Percentiles rank a stretch among this genome's conserved stretches.
Conservation (phyloP, 2,329 filamentous ascomycete species). For the Pezicula carpinea region DNA sequence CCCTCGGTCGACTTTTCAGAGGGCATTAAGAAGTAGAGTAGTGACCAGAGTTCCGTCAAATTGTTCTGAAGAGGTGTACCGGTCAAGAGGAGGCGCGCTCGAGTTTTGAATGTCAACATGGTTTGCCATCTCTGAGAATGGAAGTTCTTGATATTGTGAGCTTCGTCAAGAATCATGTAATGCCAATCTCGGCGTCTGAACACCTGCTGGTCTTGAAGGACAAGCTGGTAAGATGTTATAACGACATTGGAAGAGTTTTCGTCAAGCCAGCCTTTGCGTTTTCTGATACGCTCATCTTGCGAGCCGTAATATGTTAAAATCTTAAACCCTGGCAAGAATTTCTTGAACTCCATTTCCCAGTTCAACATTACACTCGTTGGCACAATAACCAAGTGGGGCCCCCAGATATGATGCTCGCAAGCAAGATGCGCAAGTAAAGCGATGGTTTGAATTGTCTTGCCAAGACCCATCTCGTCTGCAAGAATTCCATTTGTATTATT, state of each 20-base stretch:
- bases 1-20: conserved; percentile 70
- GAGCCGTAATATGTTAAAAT: conserved; percentile 96
- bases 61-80: conserved; percentile 97
- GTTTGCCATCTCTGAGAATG: conserved; percentile 97
- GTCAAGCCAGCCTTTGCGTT: conserved; percentile 89
- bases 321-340: conserved; percentile 97
- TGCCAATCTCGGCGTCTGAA: conserved; percentile 94
- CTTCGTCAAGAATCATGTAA: conserved; percentile 96
- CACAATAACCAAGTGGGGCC: conserved; percentile 91
- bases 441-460: conserved; percentile 98
- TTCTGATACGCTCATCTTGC: conserved; percentile 85
- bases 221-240: conserved; percentile 96
- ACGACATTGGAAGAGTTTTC: conserved; percentile 95
- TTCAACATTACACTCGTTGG: conserved; percentile 98
- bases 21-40: conserved; percentile 95
- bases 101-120: conserved; percentile 87
- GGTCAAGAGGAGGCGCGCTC: conserved; percentile 79
- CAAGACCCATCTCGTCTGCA: conserved; percentile 96
- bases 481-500: conserved; percentile 94
- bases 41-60: conserved; percentile 91
- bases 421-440: conserved; percentile 88
- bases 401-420: conserved; percentile 87
- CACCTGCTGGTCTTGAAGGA: conserved; percentile 87
- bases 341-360: conserved; percentile 99
- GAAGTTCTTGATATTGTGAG: conserved; percentile 99